Evolutionary conservation across 2,329 filamentous ascomycete genomes (phyloP).

Genomic region (Colletotrichum graminicola): DNA sequence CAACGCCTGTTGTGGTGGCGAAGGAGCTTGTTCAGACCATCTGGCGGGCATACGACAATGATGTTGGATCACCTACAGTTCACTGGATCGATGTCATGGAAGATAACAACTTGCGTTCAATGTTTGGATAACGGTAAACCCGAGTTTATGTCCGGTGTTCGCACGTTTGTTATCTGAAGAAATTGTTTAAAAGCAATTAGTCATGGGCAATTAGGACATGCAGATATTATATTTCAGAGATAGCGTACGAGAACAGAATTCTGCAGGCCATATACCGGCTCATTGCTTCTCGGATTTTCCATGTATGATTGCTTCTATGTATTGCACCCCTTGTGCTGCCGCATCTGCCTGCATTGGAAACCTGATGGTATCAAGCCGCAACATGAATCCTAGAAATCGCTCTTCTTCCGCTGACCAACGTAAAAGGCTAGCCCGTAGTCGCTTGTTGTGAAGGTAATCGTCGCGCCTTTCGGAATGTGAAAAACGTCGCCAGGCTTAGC

Average conservation of each 20-base stretch:
- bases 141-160: not conserved
- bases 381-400: conserved; percentile 44
- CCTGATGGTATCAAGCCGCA: no score
- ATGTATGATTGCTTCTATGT: not conserved
- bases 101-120: conserved; percentile 48
- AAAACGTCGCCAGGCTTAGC: conserved; percentile 75
- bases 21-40: conserved; percentile 56
- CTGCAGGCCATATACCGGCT: not conserved
- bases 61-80: conserved; percentile 50
- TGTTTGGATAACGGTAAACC: conserved; percentile 48
- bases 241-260: not conserved
- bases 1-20: conserved; percentile 57
- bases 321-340: not conserved
- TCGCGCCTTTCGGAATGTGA: conserved; percentile 74
- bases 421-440: conserved; percentile 73
- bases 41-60: conserved; percentile 56
- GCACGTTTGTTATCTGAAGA: not conserved
- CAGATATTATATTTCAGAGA: not conserved
- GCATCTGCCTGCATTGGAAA: rapidly evolving
- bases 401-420: conserved; percentile 56
- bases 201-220: not conserved
- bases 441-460: conserved; percentile 74
- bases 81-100: conserved; percentile 61
- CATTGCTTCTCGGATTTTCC: not conserved
- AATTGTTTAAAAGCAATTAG: not conserved